phyloP scores from a whole-genome alignment of 1,284 basidiomycete genomes.

The Tylopilus sp. region DNA sequence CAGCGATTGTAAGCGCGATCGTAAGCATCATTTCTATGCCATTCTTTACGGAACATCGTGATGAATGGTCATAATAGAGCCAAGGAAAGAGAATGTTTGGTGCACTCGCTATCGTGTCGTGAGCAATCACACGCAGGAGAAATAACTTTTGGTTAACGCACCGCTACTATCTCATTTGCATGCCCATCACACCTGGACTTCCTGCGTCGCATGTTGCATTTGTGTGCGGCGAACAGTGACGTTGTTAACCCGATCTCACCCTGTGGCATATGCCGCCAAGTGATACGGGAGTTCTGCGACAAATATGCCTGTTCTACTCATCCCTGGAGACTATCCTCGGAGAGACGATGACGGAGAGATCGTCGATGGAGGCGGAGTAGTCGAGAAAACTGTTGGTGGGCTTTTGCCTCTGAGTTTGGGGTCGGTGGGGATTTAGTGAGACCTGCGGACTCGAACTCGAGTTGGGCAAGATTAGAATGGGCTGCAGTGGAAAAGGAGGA shows the following conservation, averaged over 20 bases:
- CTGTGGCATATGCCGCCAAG: slow-evolving; percentile 93
- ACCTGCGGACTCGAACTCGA: too few species aligned
- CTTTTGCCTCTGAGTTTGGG: slow-evolving; percentile 90
- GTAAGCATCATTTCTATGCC: slow-evolving; percentile 56
- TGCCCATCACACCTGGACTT: neutral
- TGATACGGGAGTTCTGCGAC: slow-evolving; percentile 90
- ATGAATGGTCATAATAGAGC: slow-evolving; percentile 69
- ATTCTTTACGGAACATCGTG: neutral
- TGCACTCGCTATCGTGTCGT: slow-evolving; percentile 84
- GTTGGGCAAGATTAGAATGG: neutral
- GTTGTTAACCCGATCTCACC: slow-evolving; percentile 76
- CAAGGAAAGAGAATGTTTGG: slow-evolving; percentile 75
- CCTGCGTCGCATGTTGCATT: neutral
- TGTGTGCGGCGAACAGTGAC: slow-evolving; percentile 58
- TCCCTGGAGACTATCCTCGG: slow-evolving; percentile 74
- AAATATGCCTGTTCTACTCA: slow-evolving; percentile 83
- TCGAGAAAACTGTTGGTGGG: slow-evolving; percentile 77
- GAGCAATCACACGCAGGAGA: slow-evolving; percentile 32
- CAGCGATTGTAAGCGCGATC: slow-evolving; percentile 86
- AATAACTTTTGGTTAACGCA: neutral
- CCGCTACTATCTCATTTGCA: neutral
- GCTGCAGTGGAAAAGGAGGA: too few species aligned
- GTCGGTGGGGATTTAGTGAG: slow-evolving; percentile 74
- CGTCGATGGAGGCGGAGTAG: slow-evolving; percentile 54
- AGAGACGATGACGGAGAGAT: slow-evolving; percentile 46